Percentiles rank a stretch among this genome's conserved stretches.
Conservation (phyloP, 1,284 basidiomycete species). For the Marasmius tenuissimus region DNA sequence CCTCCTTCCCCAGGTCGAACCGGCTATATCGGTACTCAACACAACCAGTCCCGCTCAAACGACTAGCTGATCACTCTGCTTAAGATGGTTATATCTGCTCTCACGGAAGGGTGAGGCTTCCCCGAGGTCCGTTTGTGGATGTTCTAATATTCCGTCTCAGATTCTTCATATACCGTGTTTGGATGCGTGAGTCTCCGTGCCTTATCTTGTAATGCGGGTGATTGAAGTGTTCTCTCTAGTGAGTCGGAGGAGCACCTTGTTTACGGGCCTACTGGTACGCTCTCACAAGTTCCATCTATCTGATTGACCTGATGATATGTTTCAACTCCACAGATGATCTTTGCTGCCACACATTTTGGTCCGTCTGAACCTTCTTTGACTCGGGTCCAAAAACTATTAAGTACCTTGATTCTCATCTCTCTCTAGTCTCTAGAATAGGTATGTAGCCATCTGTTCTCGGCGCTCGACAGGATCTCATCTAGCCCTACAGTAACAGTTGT, state of each 20-base stretch:
- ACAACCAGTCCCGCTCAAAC: neutral
- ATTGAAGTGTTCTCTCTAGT: constrained; percentile 4
- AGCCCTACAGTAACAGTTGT: constrained; percentile 24
- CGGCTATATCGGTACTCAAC: constrained; percentile 24
- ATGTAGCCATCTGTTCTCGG: neutral
- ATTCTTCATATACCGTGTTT: constrained; percentile 31
- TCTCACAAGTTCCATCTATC: neutral
- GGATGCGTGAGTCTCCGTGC: constrained; percentile 22
- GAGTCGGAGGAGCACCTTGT: constrained; percentile 9
- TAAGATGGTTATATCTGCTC: constrained; percentile 31
- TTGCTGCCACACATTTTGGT: constrained; percentile 30
- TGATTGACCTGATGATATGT: neutral
- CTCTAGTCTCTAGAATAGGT: constrained; percentile 30
- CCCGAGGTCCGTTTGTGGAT: neutral
- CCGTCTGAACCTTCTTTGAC: neutral
- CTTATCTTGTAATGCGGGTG: neutral
- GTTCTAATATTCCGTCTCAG: constrained; percentile 12
- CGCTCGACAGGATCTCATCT: neutral
- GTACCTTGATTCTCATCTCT: neutral
- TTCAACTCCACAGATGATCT: constrained; percentile 12
- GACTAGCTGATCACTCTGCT: neutral
- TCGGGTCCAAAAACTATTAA: neutral
- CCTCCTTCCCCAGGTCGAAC: constrained; percentile 19
- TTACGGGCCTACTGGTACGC: constrained; percentile 23
- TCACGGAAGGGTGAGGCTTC: constrained; percentile 25